Evolutionary conservation across 2,329 filamentous ascomycete species (phyloP).

Genomic region (Fusarium sp.): DNA sequence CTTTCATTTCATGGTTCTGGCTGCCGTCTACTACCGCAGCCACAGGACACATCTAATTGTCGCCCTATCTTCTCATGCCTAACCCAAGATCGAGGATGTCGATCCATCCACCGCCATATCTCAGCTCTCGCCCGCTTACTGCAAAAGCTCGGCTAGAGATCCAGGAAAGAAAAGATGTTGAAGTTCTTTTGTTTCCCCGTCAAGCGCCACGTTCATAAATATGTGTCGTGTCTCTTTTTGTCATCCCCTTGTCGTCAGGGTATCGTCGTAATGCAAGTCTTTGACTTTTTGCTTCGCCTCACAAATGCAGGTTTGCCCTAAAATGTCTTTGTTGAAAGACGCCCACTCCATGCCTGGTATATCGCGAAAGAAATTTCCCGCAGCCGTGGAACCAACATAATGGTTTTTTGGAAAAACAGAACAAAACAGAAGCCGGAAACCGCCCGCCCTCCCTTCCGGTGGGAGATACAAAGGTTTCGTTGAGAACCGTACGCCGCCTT

Average conservation of each 20-base stretch:
- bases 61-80: slow-evolving; percentile 22
- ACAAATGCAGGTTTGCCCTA: slow-evolving; percentile 54
- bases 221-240: slow-evolving; percentile 47
- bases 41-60: slow-evolving; percentile 34
- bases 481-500: slow-evolving; percentile 60
- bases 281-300: slow-evolving; percentile 49
- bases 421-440: slow-evolving; percentile 52
- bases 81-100: slow-evolving; percentile 17
- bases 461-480: slow-evolving; percentile 57
- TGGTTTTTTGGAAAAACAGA: slow-evolving; percentile 35
- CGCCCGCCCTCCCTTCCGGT: slow-evolving; percentile 49
- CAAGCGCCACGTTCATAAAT: slow-evolving; percentile 54
- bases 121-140: slow-evolving; percentile 47
- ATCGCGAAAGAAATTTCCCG: slow-evolving; percentile 48
- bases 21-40: slow-evolving; percentile 40
- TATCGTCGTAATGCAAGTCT: slow-evolving; percentile 57
- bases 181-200: slow-evolving; percentile 60
- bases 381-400: slow-evolving; percentile 42
- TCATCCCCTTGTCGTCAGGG: slow-evolving; percentile 49
- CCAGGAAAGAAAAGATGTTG: slow-evolving; percentile 61
- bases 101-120: slow-evolving; percentile 34
- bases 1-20: slow-evolving; percentile 46
- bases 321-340: slow-evolving; percentile 62
- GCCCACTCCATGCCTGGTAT: slow-evolving; percentile 53
- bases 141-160: slow-evolving; percentile 57